phyloP scores from a whole-genome alignment of 805 yeast genomes.

The Spencermartinsiella europaea region DNA sequence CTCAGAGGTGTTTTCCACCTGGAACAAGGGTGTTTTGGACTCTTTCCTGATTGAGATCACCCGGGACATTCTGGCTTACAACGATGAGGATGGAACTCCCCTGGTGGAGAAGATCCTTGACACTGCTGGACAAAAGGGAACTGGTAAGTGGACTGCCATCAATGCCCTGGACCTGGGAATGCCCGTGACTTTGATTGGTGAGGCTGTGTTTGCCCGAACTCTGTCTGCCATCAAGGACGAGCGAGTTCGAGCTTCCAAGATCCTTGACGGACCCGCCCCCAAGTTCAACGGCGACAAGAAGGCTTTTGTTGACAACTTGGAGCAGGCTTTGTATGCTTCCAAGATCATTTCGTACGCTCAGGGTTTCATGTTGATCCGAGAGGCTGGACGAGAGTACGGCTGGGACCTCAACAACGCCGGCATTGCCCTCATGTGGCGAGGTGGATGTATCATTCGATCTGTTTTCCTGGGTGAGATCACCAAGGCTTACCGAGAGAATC shows the following conservation, averaged over 20 bases:
- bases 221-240: slow-evolving; percentile 87
- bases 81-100: slow-evolving; percentile 88
- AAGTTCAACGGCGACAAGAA: slow-evolving; percentile 68
- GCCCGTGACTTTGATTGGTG: slow-evolving; percentile 98
- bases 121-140: slow-evolving; percentile 98
- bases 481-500: slow-evolving; percentile 88
- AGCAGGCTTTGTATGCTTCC: slow-evolving; percentile 97
- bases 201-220: slow-evolving; percentile 97
- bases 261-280: slow-evolving; percentile 73
- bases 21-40: slow-evolving; percentile 98
- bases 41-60: slow-evolving; percentile 96
- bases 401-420: slow-evolving; percentile 98
- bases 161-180: slow-evolving; percentile 96
- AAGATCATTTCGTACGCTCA: slow-evolving; percentile 98
- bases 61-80: slow-evolving; percentile 84
- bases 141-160: slow-evolving; percentile 99
- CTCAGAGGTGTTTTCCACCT: slow-evolving; percentile 81
- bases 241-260: slow-evolving; percentile 78
- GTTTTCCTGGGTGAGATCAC: slow-evolving; percentile 97
- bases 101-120: slow-evolving; percentile 95
- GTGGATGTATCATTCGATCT: slow-evolving; percentile 99
- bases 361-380: slow-evolving; percentile 98
- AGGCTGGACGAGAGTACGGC: slow-evolving; percentile 93
- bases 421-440: slow-evolving; percentile 99
- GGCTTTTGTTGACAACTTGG: slow-evolving; percentile 85